phyloP scores from a whole-genome alignment of 352 stramenopile genomes.

The Pythium dissimile region DNA sequence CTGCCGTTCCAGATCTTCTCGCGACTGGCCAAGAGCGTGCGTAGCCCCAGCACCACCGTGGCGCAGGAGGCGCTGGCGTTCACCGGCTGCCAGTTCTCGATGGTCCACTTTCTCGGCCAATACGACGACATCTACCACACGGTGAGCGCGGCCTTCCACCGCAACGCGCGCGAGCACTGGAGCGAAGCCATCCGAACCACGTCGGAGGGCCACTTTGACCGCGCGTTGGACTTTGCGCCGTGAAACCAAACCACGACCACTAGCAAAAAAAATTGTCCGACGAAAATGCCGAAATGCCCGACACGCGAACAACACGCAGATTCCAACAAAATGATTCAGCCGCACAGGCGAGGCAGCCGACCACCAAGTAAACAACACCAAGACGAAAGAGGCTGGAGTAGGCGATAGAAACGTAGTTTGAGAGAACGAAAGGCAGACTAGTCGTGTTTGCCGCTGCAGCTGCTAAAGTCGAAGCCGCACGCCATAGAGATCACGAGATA shows the following conservation, averaged over 20 bases:
- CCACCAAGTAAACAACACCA: not conserved
- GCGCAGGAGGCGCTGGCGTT: slow-evolving; percentile 82
- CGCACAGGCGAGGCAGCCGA: too few relatives aligned
- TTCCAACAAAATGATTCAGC: too few relatives aligned
- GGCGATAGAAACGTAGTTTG: not conserved
- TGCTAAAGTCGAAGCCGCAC: slow-evolving; percentile 82
- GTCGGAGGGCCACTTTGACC: slow-evolving; percentile 72
- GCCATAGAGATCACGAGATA: slow-evolving; percentile 88
- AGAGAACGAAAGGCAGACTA: slow-evolving; percentile 7
- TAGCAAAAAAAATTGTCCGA: too few relatives aligned
- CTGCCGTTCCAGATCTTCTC: slow-evolving; percentile 41
- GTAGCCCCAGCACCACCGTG: slow-evolving; percentile 61
- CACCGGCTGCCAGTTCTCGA: slow-evolving; percentile 74
- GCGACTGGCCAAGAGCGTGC: slow-evolving; percentile 50
- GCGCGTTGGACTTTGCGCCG: slow-evolving; percentile 65
- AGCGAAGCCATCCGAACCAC: slow-evolving; percentile 62
- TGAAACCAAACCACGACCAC: slow-evolving; percentile 5
- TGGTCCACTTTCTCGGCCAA: slow-evolving; percentile 69
- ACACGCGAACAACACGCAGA: too few relatives aligned
- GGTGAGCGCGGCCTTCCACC: slow-evolving; percentile 62
- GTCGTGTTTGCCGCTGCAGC: slow-evolving; percentile 60
- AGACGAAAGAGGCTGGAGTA: too few relatives aligned
- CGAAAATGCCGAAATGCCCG: too few relatives aligned
- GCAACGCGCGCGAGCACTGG: slow-evolving; percentile 64
- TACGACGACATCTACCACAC: slow-evolving; percentile 63